Evolutionary conservation across 257 asterid species (phyloP).

Genomic region (Solanum paucissectum): DNA sequence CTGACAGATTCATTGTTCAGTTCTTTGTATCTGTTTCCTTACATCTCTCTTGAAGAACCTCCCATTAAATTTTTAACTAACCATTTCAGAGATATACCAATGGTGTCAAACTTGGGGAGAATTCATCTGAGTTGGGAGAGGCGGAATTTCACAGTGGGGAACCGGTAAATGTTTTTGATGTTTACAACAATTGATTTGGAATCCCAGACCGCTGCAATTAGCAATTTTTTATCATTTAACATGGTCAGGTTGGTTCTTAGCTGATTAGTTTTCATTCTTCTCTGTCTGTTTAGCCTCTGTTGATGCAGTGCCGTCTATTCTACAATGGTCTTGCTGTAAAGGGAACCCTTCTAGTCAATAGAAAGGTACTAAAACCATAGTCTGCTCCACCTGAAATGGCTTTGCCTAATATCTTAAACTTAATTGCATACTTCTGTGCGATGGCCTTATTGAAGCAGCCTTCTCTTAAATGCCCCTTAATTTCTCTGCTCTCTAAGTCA

Average conservation of each 20-base stretch:
- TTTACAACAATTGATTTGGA: not conserved
- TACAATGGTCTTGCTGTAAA: constrained; percentile 63
- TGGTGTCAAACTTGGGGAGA: constrained; percentile 6
- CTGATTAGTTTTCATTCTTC: not conserved
- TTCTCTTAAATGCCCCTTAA: not conserved
- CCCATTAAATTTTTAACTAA: not conserved
- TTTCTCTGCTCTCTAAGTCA: not conserved
- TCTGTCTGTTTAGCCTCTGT: constrained; percentile 50
- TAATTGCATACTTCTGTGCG: not conserved
- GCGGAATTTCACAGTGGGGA: constrained; percentile 27
- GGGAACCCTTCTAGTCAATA: constrained; percentile 77
- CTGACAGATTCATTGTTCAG: not conserved
- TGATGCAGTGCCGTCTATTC: constrained; percentile 84
- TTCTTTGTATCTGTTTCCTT: not conserved
- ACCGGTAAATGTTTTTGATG: constrained; percentile 26
- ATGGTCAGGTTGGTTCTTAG: not conserved
- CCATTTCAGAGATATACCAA: constrained; percentile 1
- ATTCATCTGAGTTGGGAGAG: constrained; percentile 10
- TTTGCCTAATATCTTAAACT: not conserved
- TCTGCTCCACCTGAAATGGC: not conserved
- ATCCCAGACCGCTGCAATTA: not conserved
- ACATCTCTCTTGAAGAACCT: not conserved
- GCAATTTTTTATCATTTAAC: not conserved
- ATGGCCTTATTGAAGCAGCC: not conserved
- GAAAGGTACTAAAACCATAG: constrained; percentile 30